Base-by-base conservation (phyloP, 345 rosid genomes). In the Bruguiera parviflora region DNA sequence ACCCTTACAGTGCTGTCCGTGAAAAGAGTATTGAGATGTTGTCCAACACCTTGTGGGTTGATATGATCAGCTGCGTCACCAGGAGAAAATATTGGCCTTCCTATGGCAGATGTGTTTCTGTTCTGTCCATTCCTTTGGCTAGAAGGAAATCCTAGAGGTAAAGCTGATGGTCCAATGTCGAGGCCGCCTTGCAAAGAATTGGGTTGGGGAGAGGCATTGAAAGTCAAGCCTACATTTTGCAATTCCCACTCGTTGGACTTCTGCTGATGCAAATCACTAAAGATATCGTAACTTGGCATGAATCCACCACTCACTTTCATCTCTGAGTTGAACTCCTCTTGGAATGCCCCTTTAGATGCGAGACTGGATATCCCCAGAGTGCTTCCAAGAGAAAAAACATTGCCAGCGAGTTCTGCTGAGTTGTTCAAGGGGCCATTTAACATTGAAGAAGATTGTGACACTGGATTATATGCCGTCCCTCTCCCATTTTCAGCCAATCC, bases 161-260 rank as follows among this genome's bases (percentile, higher is more conserved):
- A 77, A 9, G 70, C 77, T 1, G 92, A 73, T 19, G 81, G 68
- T 9, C 83, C 55, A 21, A 79, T 73, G 49, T 81, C 79, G 20
- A 80, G 70, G 62, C 58, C 83, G 67, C 79, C 55, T 72, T 77
- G 81, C 43, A 81, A 32, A 2, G 87, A 66, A 60, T 79, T 88
- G 55, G 86, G 71, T 31, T 80, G 86, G 65, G 82, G 89, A 43
- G 89, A 80, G 52, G 85, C 76, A 66, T 77, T 79, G 67, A 75
- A 88, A 9, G 78, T 56, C 77, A 88, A 24, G 59, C 89, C 91
- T 5, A 85, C 86, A 73, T 84, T 83, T 62, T 77, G 86, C 33
- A 87, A 76, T 76, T 88, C 92, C 98, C 96, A 91, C 53, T 84
- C 83, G 25, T 78, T 76, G 49, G 90, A 61, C 68, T 80, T 89